Evolutionary conservation across 2,329 filamentous ascomycete species (phyloP), one percentile per base, ranked within the genome.

Genomic region (Fusarium chaquense): DNA sequence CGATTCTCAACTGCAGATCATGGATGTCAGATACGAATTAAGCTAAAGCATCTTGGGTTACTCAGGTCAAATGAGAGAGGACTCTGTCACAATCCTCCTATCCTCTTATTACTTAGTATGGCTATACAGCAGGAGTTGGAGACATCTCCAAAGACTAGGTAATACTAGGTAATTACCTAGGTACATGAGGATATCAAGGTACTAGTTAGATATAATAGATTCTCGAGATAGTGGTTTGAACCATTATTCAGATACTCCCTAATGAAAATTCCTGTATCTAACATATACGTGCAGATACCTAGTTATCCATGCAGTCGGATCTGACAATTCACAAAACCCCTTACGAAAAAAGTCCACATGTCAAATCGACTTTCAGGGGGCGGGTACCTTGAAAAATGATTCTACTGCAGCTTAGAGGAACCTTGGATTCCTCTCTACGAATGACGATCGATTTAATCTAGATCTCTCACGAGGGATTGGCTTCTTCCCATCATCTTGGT

Each of bases 351-450:
- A 58, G 32, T 43, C 35, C 51, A 58, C 38, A 36, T 65, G 45
- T 65, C 61, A 53, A 61, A 60, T 66, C 62, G 49, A 62, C 65
- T 50, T 56, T 53, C 54, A 66, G 65, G 65, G 62, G 60, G 65
- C 49, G 49, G 65, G 49, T 52, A 63, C 46, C 35, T 53, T 44
- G 26, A 20, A 38, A 46, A 30, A 43, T 38, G 63, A 43, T 67
- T 35, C 35, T 68, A 46, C 44, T 30, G 18, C 44, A 62, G 45
- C 24, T 61, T 52, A 52, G 33, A 30, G 46, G 38, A 28, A 20
- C n/a, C 16, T n/a, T n/a, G 33, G 16, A 28, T 43, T 43, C 41
- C 47, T 47, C 46, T 53, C 56, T 62, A 40, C 65, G 33, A 70
- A 62, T 70, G 44, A 49, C 32, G 49, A 67, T 65, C 50, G 46